Percentiles rank a stretch among this genome's conserved stretches.
phyloP scores from a whole-genome alignment of 2,329 filamentous ascomycete species.

The Zymoseptoria crescenta region DNA sequence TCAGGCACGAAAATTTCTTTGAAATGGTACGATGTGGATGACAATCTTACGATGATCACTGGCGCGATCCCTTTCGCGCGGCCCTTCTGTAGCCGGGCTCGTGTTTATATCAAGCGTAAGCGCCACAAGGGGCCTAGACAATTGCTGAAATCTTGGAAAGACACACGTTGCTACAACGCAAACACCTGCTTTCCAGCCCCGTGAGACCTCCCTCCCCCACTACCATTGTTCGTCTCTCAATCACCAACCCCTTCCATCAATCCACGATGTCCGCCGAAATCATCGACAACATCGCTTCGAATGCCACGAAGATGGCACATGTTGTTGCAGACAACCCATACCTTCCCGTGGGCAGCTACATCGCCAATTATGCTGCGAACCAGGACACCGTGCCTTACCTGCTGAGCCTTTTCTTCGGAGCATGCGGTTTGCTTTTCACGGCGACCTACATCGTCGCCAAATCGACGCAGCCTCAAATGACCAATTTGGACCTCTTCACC shows the following conservation, averaged over 20 bases:
- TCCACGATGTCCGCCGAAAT: not conserved
- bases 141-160: not conserved
- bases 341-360: slow-evolving; percentile 57
- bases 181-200: not conserved
- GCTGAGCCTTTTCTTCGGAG: slow-evolving; percentile 51
- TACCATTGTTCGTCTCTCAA: not conserved
- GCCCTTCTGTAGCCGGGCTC: too few relatives aligned
- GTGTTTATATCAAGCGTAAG: too few relatives aligned
- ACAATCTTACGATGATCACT: too few relatives aligned
- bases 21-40: too few relatives aligned
- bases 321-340: slow-evolving; percentile 48
- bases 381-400: slow-evolving; percentile 52
- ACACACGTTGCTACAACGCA: not conserved
- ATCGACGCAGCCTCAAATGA: slow-evolving; percentile 46
- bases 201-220: not conserved
- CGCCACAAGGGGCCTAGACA: not conserved
- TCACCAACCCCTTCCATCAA: not conserved
- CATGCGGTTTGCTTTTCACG: slow-evolving; percentile 51
- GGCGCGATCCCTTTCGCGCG: too few relatives aligned
- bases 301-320: not conserved
- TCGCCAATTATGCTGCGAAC: slow-evolving; percentile 60
- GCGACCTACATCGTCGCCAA: slow-evolving; percentile 49
- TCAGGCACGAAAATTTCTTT: not conserved
- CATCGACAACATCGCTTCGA: not conserved
- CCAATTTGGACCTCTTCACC: slow-evolving; percentile 47